Base-by-base conservation (phyloP, 2,329 filamentous ascomycete species). In the Colletotrichum sublineola region DNA sequence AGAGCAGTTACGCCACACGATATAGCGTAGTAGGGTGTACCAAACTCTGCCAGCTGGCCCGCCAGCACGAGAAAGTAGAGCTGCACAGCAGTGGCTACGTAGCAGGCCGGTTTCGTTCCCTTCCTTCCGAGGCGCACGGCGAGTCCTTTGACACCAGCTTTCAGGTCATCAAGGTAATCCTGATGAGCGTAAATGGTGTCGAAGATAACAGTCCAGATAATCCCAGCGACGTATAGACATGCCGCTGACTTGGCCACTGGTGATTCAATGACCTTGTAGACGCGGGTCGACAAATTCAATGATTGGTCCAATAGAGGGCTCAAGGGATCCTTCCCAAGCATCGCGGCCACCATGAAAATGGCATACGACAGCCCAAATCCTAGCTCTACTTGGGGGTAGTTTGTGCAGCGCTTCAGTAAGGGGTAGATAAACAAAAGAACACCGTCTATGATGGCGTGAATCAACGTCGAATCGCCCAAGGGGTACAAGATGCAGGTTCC, bases 171-270 rank as follows among this genome's bases (percentile, higher is more conserved):
- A 24, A 73, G 74, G 7, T 80, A 58, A 62, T 82, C 81, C 65
- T 81, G 80, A 63, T 80, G 77, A 6, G 80, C 81, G 67, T 82
- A 82, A 57, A 82, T 79, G 9, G 80, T 81, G 71, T 82, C 81
- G 70, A 79, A 82, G 57, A 81, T 77, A 62, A 79, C 70, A 8
- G 76, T 78, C 80, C 80, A 82, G 6, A 81, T 65, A 4, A 78
- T 76, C 55, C 73, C 75, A 8, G 79, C 79, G n/a, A 76, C 31
- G 44, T 78, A 76, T 42, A 52, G 48, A 15, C 24, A 52, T 18
- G 12, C 48, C 24, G 24, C 48, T 7, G 48, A 52, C 48, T 31
- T 24, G 24, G 48, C 24, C 12, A 52, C 4, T 15, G 48, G 48
- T 15, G 24, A 5, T 31, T 31, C 14, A 12, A 31, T 3, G 48